Percentiles rank a stretch among this genome's conserved stretches.
Conservation (phyloP, 2,329 filamentous ascomycete species). For the Phyllosticta citriasiana region DNA sequence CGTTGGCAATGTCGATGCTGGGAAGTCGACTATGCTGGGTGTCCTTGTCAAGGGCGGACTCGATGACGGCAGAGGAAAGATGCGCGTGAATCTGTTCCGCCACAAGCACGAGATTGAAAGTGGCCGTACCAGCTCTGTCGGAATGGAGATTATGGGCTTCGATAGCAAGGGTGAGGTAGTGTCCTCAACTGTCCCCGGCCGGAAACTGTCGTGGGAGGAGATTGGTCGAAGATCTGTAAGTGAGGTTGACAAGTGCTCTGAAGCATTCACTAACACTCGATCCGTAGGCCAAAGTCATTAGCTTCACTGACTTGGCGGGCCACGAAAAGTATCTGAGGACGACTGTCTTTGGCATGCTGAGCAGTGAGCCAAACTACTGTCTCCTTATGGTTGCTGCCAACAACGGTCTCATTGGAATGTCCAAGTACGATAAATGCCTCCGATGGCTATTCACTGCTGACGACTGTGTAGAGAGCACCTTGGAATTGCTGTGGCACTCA, state of each 20-base stretch:
- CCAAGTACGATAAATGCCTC: slow-evolving; percentile 43
- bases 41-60: slow-evolving; percentile 92
- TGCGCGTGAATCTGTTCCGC: slow-evolving; percentile 88
- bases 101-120: slow-evolving; percentile 98
- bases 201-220: slow-evolving; percentile 92
- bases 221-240: slow-evolving; percentile 76
- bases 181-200: slow-evolving; percentile 68
- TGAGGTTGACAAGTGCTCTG: background rate
- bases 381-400: slow-evolving; percentile 97
- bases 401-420: slow-evolving; percentile 95
- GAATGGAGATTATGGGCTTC: slow-evolving; percentile 98
- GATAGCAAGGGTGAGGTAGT: slow-evolving; percentile 78
- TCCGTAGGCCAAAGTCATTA: slow-evolving; percentile 72
- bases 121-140: slow-evolving; percentile 88
- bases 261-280: slow-evolving; percentile 11
- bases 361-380: slow-evolving; percentile 94
- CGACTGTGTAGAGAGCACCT: slow-evolving; percentile 60
- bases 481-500: slow-evolving; percentile 85
- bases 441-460: background rate
- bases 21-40: slow-evolving; percentile 91
- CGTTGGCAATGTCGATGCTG: slow-evolving; percentile 94
- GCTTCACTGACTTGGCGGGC: slow-evolving; percentile 89
- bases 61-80: slow-evolving; percentile 88
- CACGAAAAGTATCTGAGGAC: slow-evolving; percentile 93
- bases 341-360: slow-evolving; percentile 89